Conservation (phyloP, 208 protist species). For the Leishmania turanica region DNA sequence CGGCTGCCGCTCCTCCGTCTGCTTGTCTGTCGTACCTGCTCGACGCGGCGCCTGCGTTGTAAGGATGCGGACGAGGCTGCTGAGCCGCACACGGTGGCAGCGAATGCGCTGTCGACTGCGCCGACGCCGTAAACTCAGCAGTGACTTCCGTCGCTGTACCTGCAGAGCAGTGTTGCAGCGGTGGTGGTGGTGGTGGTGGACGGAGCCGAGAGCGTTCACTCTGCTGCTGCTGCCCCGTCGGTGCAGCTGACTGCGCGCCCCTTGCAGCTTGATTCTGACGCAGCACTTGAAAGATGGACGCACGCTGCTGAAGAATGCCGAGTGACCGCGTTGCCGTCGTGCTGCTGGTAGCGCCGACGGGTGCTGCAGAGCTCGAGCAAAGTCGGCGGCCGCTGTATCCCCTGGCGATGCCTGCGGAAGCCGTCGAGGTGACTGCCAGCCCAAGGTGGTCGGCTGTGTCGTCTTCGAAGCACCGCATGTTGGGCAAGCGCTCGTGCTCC, state of each 20-base stretch:
- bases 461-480: conserved; percentile 23
- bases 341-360: neutral
- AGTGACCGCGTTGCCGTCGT: conserved; percentile 8
- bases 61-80: neutral
- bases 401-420: neutral
- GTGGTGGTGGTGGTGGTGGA: neutral
- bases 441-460: neutral
- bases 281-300: conserved; percentile 28
- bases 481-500: neutral
- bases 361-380: neutral
- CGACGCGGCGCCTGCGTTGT: neutral
- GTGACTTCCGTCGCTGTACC: no score
- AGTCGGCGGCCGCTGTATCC: neutral
- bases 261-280: neutral
- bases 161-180: conserved; percentile 2
- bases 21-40: neutral
- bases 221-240: neutral
- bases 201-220: neutral
- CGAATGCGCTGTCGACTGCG: neutral
- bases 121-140: neutral
- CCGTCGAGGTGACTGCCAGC: neutral
- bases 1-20: neutral
- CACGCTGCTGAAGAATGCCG: conserved; percentile 15
- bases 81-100: neutral
- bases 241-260: neutral